Evolutionary conservation across 495 filamentous ascomycete genomes (phyloP).

Genomic region (Aeminium ludgeri): DNA sequence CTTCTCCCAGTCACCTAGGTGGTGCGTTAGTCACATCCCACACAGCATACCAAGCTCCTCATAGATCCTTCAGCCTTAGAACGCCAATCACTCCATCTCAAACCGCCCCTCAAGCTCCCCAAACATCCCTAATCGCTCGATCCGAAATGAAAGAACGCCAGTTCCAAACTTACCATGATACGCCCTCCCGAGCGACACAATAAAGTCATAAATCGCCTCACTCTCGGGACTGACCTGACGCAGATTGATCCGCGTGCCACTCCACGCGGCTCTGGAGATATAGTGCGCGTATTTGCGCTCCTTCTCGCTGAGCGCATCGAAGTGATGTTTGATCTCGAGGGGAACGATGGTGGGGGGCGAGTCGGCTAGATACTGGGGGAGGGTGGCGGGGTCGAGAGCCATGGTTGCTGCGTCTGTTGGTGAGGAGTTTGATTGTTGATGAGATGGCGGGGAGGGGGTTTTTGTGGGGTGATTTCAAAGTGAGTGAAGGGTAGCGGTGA

Average conservation of each 20-base stretch:
- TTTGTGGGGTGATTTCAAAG: too few relatives aligned
- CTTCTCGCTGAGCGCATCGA: constrained; percentile 59
- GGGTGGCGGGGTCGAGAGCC: constrained; percentile 33
- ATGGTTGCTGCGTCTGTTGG: too few relatives aligned
- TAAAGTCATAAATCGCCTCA: constrained; percentile 81
- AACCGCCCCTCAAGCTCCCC: too few relatives aligned
- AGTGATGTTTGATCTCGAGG: constrained; percentile 77
- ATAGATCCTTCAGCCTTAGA: not conserved
- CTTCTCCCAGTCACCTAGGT: constrained; percentile 54
- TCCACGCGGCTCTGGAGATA: constrained; percentile 74
- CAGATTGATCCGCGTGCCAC: constrained; percentile 68
- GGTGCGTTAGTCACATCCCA: too few relatives aligned
- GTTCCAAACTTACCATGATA: constrained; percentile 25
- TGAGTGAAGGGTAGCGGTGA: too few relatives aligned
- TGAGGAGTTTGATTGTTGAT: too few relatives aligned
- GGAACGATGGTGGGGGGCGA: constrained; percentile 72
- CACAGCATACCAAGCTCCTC: too few relatives aligned
- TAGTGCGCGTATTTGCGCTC: constrained; percentile 82
- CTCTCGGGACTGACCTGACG: constrained; percentile 85
- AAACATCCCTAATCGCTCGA: too few relatives aligned
- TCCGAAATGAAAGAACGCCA: too few relatives aligned
- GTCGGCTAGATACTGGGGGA: constrained; percentile 69
- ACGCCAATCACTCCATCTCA: too few relatives aligned
- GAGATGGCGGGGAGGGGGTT: too few relatives aligned
- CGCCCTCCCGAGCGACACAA: constrained; percentile 58